Evolutionary conservation across 179 eudicot genomes (phyloP), one percentile per base, ranked within the genome.

Genomic region (Carnegiea gigantea): DNA sequence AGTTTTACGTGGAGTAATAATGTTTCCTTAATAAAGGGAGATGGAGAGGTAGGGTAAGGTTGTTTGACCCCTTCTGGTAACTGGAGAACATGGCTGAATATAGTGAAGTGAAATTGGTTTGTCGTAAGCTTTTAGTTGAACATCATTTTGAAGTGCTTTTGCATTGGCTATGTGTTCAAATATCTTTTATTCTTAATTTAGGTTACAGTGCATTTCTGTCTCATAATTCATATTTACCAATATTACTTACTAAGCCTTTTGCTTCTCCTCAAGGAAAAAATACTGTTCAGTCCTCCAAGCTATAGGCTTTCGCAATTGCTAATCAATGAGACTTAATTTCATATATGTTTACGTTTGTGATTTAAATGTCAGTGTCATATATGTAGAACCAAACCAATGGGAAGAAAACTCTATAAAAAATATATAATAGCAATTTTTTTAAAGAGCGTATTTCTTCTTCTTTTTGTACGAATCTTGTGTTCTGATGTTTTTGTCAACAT

Each of bases 401-500:
- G 17, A 13, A 70, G 10, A 70, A 70, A 33, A 36, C 73, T 36
- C 17, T 28, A 67, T 33, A 33, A 33, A 33, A 33, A 33, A 33
- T 33, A 33, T 33, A 33, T 36, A 21, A 33, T 67, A 13, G 17
- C 71, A 67, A 28, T n/a, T 28, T 67, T 26, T 28, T 70, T 33
- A 33, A 13, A 4, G 21, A 70, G 40, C 17, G 23, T 70, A 70
- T 14, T 36, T 30, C 18, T 4, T 15, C 40, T 6, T 30, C 44
- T 70, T 70, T 70, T 30, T 15, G 73, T 70, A 26, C 6, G 20
- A 68, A 10, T 70, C 46, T 44, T 62, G 7, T 79, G 80, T 36
- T 73, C 67, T 85, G 70, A 78, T 78, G 40, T 43, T 60, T 51
- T 18, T 79, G 49, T 74, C 21, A 13, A 28, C 81, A 49, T 82